These are phyloP conservation scores for Colletotrichum orchidophilum DNA, from an alignment of 2,329 filamentous ascomycete species.

Conservation along the genomic window DNA sequence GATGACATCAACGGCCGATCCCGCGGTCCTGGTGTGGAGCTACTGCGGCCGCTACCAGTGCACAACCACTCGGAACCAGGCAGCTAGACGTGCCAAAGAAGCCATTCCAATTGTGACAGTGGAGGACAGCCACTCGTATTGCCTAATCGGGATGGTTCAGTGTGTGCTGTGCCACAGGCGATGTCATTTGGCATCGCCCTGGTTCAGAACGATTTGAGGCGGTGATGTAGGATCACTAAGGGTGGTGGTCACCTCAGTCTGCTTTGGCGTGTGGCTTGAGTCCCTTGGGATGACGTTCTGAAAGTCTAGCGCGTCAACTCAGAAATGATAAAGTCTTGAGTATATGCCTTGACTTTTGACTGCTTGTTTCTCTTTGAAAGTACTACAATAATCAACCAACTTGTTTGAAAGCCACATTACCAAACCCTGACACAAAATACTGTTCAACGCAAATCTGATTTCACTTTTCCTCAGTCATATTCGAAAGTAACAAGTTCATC, in stretches of 20 bases:
- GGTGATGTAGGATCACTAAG: neutral
- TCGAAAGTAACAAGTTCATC: neutral
- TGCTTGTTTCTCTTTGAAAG: neutral
- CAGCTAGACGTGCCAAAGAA: neutral
- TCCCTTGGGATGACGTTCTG: neutral
- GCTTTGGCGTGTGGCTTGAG: neutral
- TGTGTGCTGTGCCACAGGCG: slow-evolving; percentile 18
- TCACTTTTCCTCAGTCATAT: neutral
- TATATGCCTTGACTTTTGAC: neutral
- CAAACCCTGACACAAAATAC: neutral
- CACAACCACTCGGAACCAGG: neutral
- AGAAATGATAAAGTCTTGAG: neutral
- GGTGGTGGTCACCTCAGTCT: neutral
- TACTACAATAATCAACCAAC: neutral
- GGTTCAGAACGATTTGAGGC: neutral
- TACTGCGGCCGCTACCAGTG: neutral
- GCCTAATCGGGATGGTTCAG: neutral
- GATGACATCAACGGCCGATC: slow-evolving; percentile 32
- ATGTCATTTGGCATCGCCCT: slow-evolving; percentile 16
- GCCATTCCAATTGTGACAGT: neutral
- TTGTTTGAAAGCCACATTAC: too few species aligned
- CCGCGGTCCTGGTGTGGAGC: neutral
- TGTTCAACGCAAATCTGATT: too few species aligned
- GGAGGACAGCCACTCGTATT: slow-evolving; percentile 10
- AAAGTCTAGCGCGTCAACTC: neutral